Evolutionary conservation across 116 monocot genomes (phyloP), one percentile per base, ranked within the genome.

Genomic region (Dioscorea cayenensis): DNA sequence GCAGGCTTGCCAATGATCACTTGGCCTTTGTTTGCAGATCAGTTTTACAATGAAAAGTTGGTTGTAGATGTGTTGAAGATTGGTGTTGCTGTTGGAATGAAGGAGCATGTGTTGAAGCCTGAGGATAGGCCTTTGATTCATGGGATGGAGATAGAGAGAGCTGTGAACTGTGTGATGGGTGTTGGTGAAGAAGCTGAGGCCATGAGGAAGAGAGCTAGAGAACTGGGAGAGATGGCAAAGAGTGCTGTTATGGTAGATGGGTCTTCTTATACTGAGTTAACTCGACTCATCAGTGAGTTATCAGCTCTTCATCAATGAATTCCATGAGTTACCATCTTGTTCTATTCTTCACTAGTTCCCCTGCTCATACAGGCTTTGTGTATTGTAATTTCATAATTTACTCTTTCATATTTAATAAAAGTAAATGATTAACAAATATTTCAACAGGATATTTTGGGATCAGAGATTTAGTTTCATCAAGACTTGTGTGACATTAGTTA

Each of bases 1-100:
- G 69, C 73, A 1, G 84, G 76, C 3, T 28, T 84, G 72, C 79
- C 84, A 22, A 66, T 84, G 84, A 28, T 77, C n/a, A 76, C 84
- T 5, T 76, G 76, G 84, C 76, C 79, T 36, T 14, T 76, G 18
- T 65, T 22, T 17, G 66, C 73, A 2, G 84, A 84, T 8, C 79
- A 83, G 62, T 79, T 79, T 60, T 63, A 22, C 48, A 83, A 83
- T 43, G 79, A 78, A 76, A 79, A 43, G 66, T n/a, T 84, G 18
- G 11, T 79, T 9, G 79, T 79, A 4, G 76, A 76, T 20, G 77
- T 84, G 71, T 38, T 79, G 49, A 48, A 25, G 63, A 63, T 84
- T 25, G 84, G 79, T 5, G 73, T 73, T 0, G 22, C n/a, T 10
- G 19, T 79, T 0, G 73, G 84, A 18, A 70, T 25, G 18, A 71